Conservation (phyloP, 2,329 filamentous ascomycete genomes). For the Geoglossum cookeanum region DNA sequence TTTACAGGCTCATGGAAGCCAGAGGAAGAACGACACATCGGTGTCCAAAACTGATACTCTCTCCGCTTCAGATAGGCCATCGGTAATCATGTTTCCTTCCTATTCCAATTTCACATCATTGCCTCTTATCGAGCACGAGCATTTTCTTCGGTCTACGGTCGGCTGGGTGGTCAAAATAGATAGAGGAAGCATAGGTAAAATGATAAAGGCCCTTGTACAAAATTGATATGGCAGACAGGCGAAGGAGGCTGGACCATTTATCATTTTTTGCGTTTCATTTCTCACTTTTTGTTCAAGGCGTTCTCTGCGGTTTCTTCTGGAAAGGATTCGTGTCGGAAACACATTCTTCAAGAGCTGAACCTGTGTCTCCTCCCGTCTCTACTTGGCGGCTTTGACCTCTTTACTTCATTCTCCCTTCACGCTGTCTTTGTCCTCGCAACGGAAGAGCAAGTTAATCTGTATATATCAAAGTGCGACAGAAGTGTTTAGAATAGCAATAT, state of each 20-base stretch:
- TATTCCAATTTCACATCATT: neutral
- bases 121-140: neutral
- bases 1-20: neutral
- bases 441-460: neutral
- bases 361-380: neutral
- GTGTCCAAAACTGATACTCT: neutral
- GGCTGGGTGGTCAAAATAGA: conserved; percentile 1
- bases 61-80: neutral
- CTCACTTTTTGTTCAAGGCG: neutral
- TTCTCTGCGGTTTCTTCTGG: neutral
- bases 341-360: conserved; percentile 3
- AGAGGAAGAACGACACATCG: neutral
- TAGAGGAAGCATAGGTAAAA: neutral
- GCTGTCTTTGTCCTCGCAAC: neutral
- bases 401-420: neutral
- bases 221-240: neutral
- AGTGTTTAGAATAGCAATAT: no score
- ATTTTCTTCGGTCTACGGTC: neutral
- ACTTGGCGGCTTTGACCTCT: neutral
- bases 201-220: neutral
- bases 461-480: neutral
- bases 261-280: neutral
- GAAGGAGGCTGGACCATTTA: neutral
- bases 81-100: neutral
- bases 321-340: neutral